Evolutionary conservation across 768 basidiomycete genomes (phyloP).

Genomic region (Kwoniella europaea): DNA sequence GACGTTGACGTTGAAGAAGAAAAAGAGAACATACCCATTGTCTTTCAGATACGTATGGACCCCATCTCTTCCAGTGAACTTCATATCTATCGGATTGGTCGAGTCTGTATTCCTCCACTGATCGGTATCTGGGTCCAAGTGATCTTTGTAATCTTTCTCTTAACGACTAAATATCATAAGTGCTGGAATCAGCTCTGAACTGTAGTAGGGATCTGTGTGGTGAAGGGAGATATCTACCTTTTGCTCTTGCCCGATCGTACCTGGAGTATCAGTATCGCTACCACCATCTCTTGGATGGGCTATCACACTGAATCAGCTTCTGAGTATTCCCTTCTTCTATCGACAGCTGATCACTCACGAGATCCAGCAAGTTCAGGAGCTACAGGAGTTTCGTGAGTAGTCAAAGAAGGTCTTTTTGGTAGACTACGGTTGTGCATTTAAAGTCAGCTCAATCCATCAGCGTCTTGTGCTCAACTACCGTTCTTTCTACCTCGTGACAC

Average conservation of each 20-base stretch:
- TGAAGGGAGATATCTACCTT: constrained; percentile 25
- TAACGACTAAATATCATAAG: constrained; percentile 18
- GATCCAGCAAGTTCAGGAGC: constrained; percentile 32
- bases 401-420: constrained; percentile 52
- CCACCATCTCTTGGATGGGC: constrained; percentile 37
- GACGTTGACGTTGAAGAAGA: neutral
- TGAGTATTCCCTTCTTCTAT: too few relatives aligned
- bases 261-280: constrained; percentile 53
- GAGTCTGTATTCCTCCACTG: constrained; percentile 77
- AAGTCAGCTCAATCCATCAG: too few relatives aligned
- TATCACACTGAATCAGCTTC: neutral
- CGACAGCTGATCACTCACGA: constrained; percentile 18
- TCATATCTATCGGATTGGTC: constrained; percentile 77
- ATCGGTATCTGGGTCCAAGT: constrained; percentile 75
- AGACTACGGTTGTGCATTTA: constrained; percentile 20
- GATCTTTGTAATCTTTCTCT: constrained; percentile 70
- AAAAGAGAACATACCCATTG: constrained; percentile 77
- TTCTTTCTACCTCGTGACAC: too few relatives aligned
- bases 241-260: constrained; percentile 38
- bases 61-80: constrained; percentile 98
- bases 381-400: constrained; percentile 24
- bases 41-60: constrained; percentile 93
- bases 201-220: neutral
- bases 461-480: too few relatives aligned
- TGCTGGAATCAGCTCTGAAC: too few relatives aligned